These are phyloP conservation scores for Lachancea mirantina DNA, from an alignment of 805 yeast species.

Conservation along the genomic window DNA sequence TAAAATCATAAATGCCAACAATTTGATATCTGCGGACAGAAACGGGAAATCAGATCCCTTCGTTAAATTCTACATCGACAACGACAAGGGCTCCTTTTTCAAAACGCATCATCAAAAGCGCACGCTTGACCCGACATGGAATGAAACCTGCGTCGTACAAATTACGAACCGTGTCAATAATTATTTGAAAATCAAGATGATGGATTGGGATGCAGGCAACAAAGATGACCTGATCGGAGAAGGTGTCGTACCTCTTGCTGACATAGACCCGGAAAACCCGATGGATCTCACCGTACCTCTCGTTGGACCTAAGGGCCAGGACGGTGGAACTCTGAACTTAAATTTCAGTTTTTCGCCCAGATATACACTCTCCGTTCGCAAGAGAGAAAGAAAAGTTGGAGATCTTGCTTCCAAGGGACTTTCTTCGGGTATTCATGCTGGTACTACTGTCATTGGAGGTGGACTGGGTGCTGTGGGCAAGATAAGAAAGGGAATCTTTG, in stretches of 20 bases:
- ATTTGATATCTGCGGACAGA: slow-evolving; percentile 77
- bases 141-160: slow-evolving; percentile 55
- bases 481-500: slow-evolving; percentile 37
- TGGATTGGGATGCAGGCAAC: slow-evolving; percentile 93
- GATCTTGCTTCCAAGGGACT: slow-evolving; percentile 47
- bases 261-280: slow-evolving; percentile 52
- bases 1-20: slow-evolving; percentile 54
- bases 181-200: slow-evolving; percentile 47
- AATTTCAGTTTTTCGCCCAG: slow-evolving; percentile 62
- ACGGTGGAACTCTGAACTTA: slow-evolving; percentile 56
- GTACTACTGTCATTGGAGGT: slow-evolving; percentile 38
- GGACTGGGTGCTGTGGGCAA: slow-evolving; percentile 39
- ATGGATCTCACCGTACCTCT: slow-evolving; percentile 44
- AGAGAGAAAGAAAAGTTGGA: slow-evolving; percentile 36
- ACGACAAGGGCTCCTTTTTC: slow-evolving; percentile 47
- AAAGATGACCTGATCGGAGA: slow-evolving; percentile 76
- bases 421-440: slow-evolving; percentile 40
- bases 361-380: slow-evolving; percentile 45
- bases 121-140: slow-evolving; percentile 86
- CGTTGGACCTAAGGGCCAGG: slow-evolving; percentile 38
- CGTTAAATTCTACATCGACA: slow-evolving; percentile 60
- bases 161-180: slow-evolving; percentile 59
- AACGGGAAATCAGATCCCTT: slow-evolving; percentile 95
- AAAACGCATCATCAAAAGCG: slow-evolving; percentile 79
- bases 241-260: slow-evolving; percentile 48